A percentile compares a stretch with the other conserved stretches of the same genome.
phyloP scores from a whole-genome alignment of 352 stramenopile species.

The Phytophthora niederhauseri region DNA sequence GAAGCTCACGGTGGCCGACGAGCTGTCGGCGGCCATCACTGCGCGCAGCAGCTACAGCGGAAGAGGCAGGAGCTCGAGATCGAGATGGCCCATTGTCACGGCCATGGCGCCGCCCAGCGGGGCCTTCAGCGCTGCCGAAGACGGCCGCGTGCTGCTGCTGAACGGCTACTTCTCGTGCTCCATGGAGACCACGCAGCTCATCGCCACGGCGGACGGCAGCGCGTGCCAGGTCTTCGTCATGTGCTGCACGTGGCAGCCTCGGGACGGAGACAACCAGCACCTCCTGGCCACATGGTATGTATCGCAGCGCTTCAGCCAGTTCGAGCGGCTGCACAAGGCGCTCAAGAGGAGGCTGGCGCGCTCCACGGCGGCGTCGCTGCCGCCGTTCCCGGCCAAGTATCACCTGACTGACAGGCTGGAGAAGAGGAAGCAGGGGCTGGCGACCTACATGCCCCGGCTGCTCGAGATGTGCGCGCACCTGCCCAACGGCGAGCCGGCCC shows the following conservation, averaged over 20 bases:
- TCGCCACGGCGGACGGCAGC: conserved; percentile 27
- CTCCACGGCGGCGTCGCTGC: conserved; percentile 26
- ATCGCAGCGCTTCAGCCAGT: conserved; percentile 54
- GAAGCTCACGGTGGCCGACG: conserved; percentile 23
- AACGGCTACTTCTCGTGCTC: conserved; percentile 39
- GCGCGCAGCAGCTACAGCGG: neutral
- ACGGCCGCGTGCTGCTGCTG: conserved; percentile 38
- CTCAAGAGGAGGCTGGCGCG: conserved; percentile 35
- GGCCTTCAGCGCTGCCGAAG: conserved; percentile 23
- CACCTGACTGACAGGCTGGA: conserved; percentile 36
- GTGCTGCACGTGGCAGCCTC: conserved; percentile 42
- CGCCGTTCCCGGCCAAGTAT: conserved; percentile 51
- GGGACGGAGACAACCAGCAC: neutral
- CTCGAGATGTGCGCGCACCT: conserved; percentile 44
- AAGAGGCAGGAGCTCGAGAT: neutral
- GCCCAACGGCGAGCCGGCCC: conserved; percentile 26
- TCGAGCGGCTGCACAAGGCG: conserved; percentile 43
- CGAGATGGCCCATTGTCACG: conserved; percentile 21
- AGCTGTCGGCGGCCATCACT: conserved; percentile 14
- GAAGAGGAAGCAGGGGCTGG: conserved; percentile 46
- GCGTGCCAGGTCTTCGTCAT: conserved; percentile 45
- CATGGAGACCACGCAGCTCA: conserved; percentile 36
- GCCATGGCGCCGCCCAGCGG: conserved; percentile 18
- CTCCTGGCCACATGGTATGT: conserved; percentile 42
- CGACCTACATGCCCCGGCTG: conserved; percentile 36